Base-by-base conservation (phyloP, 129 eudicot genomes). In the Pulicaria dysenterica region DNA sequence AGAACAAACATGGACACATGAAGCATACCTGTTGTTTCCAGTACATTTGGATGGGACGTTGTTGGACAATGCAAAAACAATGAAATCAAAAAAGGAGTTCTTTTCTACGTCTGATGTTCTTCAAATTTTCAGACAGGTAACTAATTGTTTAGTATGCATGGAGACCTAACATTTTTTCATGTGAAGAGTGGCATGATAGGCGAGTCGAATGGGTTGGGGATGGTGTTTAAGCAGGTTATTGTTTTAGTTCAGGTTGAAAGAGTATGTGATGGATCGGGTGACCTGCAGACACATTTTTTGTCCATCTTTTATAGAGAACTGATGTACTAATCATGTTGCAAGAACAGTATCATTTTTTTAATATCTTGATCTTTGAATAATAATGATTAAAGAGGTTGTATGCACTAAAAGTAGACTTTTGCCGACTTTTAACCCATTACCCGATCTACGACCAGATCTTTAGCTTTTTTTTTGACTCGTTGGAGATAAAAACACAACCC, bases 1-100 rank as follows among this genome's bases (percentile, higher is more conserved):
- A 44, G 96, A 87, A 55, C 94, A 85, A 80, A 69, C 87, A 8
- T 83, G 91, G 96, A 89, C 81, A 48, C 91, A 92, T 80, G 98
- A 92, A 89, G 98, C 98, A 56, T 92, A 89, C 84, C 58, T 92
- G 78, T 64, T 92, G 59, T 92, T 92, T 82, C 98, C 98, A 1
- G 96, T 92, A 15, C 98, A 92, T 77, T 62, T 92, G 87, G 98
- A 89, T 58, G 98, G 96, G 72, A 92, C 98, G 24, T 69, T 92
- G 68, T 74, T 85, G 83, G 98, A 92, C 86, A 87, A 85, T 49
- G 39, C 96, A 64, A 77, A 69, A 37, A 75, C 81, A 37, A 89
- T 87, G 96, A 83, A 83, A 76, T 89, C 88, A 56, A 89, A 85
- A 84, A 92, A 87, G 80, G 95, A 87, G 81, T 89, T 87, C 76